These are phyloP conservation scores for Tuber umbilicatum DNA, from an alignment of 495 filamentous ascomycete species.

Conservation along the genomic window DNA sequence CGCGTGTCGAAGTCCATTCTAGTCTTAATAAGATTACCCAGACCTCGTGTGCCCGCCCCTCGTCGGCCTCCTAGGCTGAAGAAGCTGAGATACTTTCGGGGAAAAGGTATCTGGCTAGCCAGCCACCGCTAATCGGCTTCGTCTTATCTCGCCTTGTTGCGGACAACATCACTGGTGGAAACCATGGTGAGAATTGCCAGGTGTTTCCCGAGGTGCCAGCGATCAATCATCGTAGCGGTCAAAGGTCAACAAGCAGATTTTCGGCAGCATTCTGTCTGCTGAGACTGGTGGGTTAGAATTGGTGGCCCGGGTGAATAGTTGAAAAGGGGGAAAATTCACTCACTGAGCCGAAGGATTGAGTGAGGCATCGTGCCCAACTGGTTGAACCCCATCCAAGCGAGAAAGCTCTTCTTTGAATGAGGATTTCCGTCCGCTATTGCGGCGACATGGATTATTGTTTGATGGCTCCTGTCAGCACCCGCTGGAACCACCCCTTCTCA, in stretches of 20 bases:
- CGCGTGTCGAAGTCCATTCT: constrained; percentile 2
- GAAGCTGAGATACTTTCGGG: neutral
- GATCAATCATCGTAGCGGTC: neutral
- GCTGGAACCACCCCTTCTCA: neutral
- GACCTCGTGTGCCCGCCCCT: neutral
- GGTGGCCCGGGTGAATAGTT: neutral
- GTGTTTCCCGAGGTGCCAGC: neutral
- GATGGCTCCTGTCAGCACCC: neutral
- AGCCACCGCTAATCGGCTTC: neutral
- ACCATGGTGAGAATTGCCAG: neutral
- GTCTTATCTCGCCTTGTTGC: neutral
- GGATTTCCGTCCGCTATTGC: neutral
- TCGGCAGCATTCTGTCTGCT: neutral
- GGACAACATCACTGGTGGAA: neutral
- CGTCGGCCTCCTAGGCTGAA: neutral
- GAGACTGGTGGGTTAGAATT: neutral
- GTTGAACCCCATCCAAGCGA: neutral
- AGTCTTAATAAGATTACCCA: constrained; percentile 4
- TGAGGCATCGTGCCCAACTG: neutral
- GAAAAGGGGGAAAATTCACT: neutral
- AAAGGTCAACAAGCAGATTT: neutral
- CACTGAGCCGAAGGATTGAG: neutral
- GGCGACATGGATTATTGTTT: neutral
- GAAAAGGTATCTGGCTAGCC: neutral
- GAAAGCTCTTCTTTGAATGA: neutral